Conservation (phyloP, 1,139 yeast species). For the Pichia cactophila region DNA sequence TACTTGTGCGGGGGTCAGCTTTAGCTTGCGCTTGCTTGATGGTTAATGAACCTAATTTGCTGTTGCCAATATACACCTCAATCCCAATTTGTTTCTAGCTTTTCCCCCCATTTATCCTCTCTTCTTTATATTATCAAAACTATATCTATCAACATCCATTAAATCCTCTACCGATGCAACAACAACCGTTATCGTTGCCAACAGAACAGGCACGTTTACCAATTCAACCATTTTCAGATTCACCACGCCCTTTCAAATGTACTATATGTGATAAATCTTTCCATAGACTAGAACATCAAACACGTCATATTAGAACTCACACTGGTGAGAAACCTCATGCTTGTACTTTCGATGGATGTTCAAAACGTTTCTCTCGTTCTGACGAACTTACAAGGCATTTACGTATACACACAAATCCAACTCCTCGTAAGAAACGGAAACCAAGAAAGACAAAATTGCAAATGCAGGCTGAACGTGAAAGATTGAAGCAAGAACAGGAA, state of each 20-base stretch:
- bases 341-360: constrained; percentile 82
- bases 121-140: no score
- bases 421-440: constrained; percentile 24
- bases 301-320: constrained; percentile 89
- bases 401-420: constrained; percentile 79
- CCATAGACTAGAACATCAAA: constrained; percentile 87
- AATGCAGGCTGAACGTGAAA: constrained; percentile 9
- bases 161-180: no score
- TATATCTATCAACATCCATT: no score
- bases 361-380: constrained; percentile 75
- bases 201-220: no score
- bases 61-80: no score
- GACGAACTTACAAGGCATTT: constrained; percentile 90
- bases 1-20: no score
- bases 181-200: no score
- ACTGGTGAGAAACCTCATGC: constrained; percentile 94
- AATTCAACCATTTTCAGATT: neutral
- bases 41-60: no score
- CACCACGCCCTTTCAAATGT: constrained; percentile 74
- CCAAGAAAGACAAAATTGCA: constrained; percentile 20
- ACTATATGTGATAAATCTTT: constrained; percentile 89
- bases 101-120: no score
- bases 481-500: constrained; percentile 6
- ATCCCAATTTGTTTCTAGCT: no score
- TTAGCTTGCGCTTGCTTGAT: no score